Base-by-base conservation (phyloP, 148 eudicot genomes). In the Silene conica region DNA sequence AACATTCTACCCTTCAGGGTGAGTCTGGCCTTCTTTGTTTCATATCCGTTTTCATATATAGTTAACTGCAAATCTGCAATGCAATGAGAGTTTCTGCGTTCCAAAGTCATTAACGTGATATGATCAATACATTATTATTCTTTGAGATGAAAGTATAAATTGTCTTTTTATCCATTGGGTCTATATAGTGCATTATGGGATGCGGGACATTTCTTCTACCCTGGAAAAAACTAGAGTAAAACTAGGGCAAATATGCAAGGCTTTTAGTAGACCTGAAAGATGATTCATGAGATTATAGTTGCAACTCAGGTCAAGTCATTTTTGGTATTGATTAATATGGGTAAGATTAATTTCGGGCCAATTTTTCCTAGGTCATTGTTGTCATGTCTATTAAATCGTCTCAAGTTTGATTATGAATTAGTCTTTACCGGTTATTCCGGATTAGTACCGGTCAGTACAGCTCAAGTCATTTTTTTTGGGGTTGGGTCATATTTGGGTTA, bases 1-100 rank as follows among this genome's bases (percentile, higher is more conserved):
- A 89, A 89, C 77, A 89, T 91, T 69, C 78, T 91, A 80, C 97
- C 97, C 52, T 91, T 91, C 76, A 86, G 79, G 92, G 97, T 89
- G 81, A 13, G 89, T 69, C 69, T 48, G 38, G 10, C 19, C 48
- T 8, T 22, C 15, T 28, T 26, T 41, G 7, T 70, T 26, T 13
- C 55, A 26, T 52, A 4, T 63, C 19, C 21, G 2, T 18, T 43
- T 31, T 41, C 10, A 15, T 71, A 1, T 6, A 8, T 5, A n/a
- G n/a, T n/a, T n/a, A n/a, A n/a, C n/a, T n/a, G n/a, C n/a, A n/a
- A n/a, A n/a, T n/a, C n/a, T n/a, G n/a, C 55, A 50, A 50, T 50
- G 55, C 55, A 50, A 50, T 2, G 14, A 50, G 16, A 50, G 3
- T 50, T 50, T 50, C 55, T 50, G 55, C 55, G 2, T 50, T 50